A percentile compares a stretch with the other conserved stretches of the same genome.
Evolutionary conservation across 2,329 filamentous ascomycete species (phyloP).

Genomic region (Ophiostoma pallidulum): DNA sequence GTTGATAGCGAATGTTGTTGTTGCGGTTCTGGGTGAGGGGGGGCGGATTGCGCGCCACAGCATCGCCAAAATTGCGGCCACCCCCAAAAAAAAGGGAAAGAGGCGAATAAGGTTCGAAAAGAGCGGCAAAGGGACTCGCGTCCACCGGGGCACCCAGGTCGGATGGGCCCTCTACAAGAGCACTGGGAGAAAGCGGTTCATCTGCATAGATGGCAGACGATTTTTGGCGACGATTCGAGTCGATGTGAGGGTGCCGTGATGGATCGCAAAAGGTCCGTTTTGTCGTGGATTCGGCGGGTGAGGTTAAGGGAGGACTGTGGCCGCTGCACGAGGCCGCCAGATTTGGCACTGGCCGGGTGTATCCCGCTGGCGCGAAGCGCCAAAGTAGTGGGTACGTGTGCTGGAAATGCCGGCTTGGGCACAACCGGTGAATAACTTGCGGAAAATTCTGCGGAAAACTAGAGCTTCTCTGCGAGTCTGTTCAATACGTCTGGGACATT

Average conservation of each 20-base stretch:
- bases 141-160: conserved; percentile 37
- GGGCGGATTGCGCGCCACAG: conserved; percentile 9
- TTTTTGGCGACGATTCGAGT: conserved; percentile 32
- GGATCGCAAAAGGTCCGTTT: conserved; percentile 39
- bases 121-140: conserved; percentile 37
- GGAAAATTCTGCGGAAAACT: no score
- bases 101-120: background rate
- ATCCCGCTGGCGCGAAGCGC: background rate
- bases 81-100: conserved; percentile 1
- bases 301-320: conserved; percentile 18
- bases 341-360: conserved; percentile 13
- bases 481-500: no score
- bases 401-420: background rate
- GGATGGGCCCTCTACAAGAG: conserved; percentile 37
- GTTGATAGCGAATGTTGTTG: conserved; percentile 45
- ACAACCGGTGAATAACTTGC: no score
- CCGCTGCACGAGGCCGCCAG: conserved; percentile 13
- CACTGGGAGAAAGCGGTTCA: conserved; percentile 41
- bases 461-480: no score
- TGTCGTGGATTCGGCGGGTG: conserved; percentile 19
- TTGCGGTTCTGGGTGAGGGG: conserved; percentile 1
- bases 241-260: conserved; percentile 40
- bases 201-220: conserved; percentile 40
- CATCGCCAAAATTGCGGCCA: conserved; percentile 14
- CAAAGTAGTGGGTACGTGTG: background rate